Percentiles rank a stretch among this genome's conserved stretches.
phyloP scores from a whole-genome alignment of 208 protist species.

The Crithidia mellificae region DNA sequence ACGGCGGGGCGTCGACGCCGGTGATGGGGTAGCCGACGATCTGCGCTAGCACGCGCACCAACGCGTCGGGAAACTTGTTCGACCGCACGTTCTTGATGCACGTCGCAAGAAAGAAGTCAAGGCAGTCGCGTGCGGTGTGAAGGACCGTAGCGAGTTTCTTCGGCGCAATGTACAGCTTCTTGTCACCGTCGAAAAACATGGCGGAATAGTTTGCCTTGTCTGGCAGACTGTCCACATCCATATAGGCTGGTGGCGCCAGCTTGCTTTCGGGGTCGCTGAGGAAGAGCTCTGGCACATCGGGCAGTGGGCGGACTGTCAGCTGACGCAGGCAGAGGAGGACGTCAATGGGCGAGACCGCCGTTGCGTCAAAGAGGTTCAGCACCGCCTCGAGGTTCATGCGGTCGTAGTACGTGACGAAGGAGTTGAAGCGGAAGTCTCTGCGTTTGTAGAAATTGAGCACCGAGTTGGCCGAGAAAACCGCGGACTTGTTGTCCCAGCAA shows the following conservation, averaged over 20 bases:
- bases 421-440: slow-evolving; percentile 41
- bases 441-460: slow-evolving; percentile 51
- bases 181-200: slow-evolving; percentile 83
- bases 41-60: slow-evolving; percentile 54
- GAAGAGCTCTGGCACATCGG: slow-evolving; percentile 52
- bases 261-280: slow-evolving; percentile 62
- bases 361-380: slow-evolving; percentile 79
- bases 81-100: slow-evolving; percentile 75
- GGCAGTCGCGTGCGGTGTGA: slow-evolving; percentile 68
- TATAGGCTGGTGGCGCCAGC: slow-evolving; percentile 45
- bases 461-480: slow-evolving; percentile 51
- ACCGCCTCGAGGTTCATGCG: slow-evolving; percentile 79
- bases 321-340: slow-evolving; percentile 73
- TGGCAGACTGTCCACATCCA: slow-evolving; percentile 42
- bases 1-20: slow-evolving; percentile 13
- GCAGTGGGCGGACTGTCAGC: slow-evolving; percentile 61
- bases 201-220: slow-evolving; percentile 52
- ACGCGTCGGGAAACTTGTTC: slow-evolving; percentile 67
- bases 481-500: slow-evolving; percentile 85
- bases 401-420: slow-evolving; percentile 81
- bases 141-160: slow-evolving; percentile 50
- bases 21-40: slow-evolving; percentile 65
- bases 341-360: slow-evolving; percentile 68
- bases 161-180: slow-evolving; percentile 76
- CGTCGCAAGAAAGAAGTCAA: slow-evolving; percentile 87